A percentile compares a stretch with the other conserved stretches of the same genome.
Conservation (phyloP, 306 rosid genomes). For the Cucurbita moschata region DNA sequence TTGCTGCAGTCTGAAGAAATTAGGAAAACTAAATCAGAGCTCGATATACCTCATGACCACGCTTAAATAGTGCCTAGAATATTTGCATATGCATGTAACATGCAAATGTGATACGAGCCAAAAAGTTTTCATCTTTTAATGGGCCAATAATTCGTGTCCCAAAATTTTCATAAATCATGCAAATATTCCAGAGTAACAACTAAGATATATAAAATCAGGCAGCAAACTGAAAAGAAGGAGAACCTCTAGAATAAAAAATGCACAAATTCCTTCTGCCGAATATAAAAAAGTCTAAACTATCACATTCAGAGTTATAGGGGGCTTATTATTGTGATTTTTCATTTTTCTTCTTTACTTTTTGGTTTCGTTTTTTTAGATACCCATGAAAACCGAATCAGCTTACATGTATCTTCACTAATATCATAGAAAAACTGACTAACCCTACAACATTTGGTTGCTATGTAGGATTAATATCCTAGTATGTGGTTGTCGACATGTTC, state of each 20-base stretch:
- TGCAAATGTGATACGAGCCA: too few species aligned
- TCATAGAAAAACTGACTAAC: too few species aligned
- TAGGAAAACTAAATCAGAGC: not conserved
- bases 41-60: not conserved
- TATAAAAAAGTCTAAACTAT: not conserved
- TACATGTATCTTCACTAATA: too few species aligned
- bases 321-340: too few species aligned
- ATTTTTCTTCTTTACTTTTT: too few species aligned
- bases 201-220: not conserved
- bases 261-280: not conserved
- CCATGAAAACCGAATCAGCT: not conserved
- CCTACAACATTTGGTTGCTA: too few species aligned
- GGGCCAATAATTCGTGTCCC: not conserved
- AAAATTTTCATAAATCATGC: not conserved
- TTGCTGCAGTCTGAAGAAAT: conserved; percentile 83
- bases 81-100: not conserved
- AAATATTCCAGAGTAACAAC: not conserved
- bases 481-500: too few species aligned
- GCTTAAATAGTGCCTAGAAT: not conserved
- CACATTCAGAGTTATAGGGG: not conserved
- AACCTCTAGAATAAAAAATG: not conserved
- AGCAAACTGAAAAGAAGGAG: not conserved
- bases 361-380: too few species aligned
- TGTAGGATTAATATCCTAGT: too few species aligned
- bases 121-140: not conserved